Conservation (phyloP, 2,329 filamentous ascomycete species). For the Penicillium sp. region DNA sequence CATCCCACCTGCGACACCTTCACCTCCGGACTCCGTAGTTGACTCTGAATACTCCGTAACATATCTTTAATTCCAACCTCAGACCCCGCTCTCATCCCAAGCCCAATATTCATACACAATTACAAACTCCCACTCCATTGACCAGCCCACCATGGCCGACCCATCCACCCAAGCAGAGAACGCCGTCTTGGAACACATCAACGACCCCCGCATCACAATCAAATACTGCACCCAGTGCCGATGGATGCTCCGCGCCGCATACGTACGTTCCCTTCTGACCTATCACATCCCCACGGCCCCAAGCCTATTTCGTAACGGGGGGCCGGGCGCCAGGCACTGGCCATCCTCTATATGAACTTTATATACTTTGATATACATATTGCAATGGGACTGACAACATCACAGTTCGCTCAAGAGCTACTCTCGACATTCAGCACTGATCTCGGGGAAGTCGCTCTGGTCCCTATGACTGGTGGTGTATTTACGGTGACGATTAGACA, state of each 20-base stretch:
- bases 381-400: neutral
- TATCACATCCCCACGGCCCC: neutral
- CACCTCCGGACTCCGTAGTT: no score
- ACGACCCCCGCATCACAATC: conserved; percentile 77
- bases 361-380: no score
- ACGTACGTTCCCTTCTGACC: conserved; percentile 57
- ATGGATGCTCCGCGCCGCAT: conserved; percentile 85
- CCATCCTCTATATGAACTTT: no score
- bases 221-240: conserved; percentile 92
- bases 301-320: neutral
- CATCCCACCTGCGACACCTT: neutral
- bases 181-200: conserved; percentile 24
- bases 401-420: conserved; percentile 87
- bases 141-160: neutral
- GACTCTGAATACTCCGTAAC: no score
- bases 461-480: conserved; percentile 80
- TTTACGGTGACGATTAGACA: conserved; percentile 71
- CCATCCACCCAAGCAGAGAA: neutral
- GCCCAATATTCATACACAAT: no score
- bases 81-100: no score
- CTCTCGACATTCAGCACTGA: conserved; percentile 85
- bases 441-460: conserved; percentile 83
- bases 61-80: no score
- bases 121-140: neutral
- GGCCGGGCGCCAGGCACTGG: no score